These are phyloP conservation scores for Diaporthe sp. DNA, from an alignment of 2,329 filamentous ascomycete species.

Conservation along the genomic window DNA sequence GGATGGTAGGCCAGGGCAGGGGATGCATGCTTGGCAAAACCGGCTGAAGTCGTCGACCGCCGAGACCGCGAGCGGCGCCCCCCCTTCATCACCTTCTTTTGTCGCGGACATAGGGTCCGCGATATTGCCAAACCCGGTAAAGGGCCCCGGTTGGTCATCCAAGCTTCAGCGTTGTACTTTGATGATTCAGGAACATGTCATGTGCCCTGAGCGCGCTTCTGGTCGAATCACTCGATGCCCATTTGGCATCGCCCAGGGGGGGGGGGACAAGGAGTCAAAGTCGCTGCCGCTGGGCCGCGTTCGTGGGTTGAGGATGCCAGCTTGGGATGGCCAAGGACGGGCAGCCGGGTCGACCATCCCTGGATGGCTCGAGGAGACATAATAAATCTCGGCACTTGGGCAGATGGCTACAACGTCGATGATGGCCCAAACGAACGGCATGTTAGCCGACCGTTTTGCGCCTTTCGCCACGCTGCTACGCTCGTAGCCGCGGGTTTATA, in stretches of 20 bases:
- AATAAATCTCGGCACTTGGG: constrained; percentile 8
- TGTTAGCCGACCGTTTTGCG: constrained; percentile 7
- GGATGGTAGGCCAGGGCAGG: not conserved
- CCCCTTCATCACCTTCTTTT: constrained; percentile 30
- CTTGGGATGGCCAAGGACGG: constrained; percentile 5
- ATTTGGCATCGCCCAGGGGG: not conserved
- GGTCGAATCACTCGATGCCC: constrained; percentile 5
- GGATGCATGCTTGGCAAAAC: constrained; percentile 23
- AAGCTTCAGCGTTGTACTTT: constrained; percentile 16
- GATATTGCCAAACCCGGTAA: constrained; percentile 33
- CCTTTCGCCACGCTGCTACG: not conserved
- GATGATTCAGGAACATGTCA: constrained; percentile 23
- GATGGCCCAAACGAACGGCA: not conserved
- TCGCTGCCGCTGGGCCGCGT: not conserved
- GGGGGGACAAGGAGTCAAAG: not conserved
- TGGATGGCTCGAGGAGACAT: not conserved
- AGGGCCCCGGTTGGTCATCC: not conserved
- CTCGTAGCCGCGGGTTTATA: not conserved
- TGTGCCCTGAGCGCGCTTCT: constrained; percentile 7
- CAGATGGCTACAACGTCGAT: constrained; percentile 4
- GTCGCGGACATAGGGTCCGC: constrained; percentile 36
- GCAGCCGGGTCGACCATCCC: constrained; percentile 12
- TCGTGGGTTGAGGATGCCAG: not conserved
- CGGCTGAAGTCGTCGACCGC: constrained; percentile 24
- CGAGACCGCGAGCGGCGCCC: not conserved